A percentile compares a stretch with the other conserved stretches of the same genome.
phyloP scores from a whole-genome alignment of 2,329 filamentous ascomycete genomes.

The Scedosporium boydii region DNA sequence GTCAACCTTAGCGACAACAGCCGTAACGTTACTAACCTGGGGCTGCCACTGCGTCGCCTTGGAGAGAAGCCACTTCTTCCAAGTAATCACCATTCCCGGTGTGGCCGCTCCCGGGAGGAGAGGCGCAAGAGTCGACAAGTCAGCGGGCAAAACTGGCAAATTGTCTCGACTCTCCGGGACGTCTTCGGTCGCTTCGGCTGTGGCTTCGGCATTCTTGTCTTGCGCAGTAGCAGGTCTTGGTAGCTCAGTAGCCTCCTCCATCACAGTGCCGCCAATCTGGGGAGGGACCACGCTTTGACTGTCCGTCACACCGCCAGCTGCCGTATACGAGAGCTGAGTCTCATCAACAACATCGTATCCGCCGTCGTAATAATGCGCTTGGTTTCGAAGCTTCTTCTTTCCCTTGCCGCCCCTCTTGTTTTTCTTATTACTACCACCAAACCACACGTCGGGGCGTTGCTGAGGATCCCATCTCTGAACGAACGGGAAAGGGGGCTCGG shows the following conservation, averaged over 20 bases:
- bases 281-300: conserved; percentile 36
- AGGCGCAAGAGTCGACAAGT: conserved; percentile 26
- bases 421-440: conserved; percentile 26
- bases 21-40: conserved; percentile 54
- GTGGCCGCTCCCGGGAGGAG: conserved; percentile 39
- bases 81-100: conserved; percentile 57
- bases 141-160: neutral
- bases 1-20: conserved; percentile 47
- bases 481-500: conserved; percentile 80
- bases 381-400: conserved; percentile 35
- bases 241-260: neutral
- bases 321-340: conserved; percentile 7
- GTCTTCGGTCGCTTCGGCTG: conserved; percentile 14
- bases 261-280: conserved; percentile 12
- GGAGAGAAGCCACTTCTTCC: conserved; percentile 55
- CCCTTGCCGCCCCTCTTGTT: conserved; percentile 33
- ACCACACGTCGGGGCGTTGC: conserved; percentile 35
- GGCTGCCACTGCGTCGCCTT: conserved; percentile 58
- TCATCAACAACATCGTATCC: conserved; percentile 13
- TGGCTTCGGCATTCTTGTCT: no score
- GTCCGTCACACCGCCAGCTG: neutral
- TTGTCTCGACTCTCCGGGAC: conserved; percentile 9
- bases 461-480: conserved; percentile 80
- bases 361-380: conserved; percentile 30
- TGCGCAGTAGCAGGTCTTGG: no score